These are phyloP conservation scores for Rhypophila decipiens DNA, from an alignment of 495 filamentous ascomycete genomes.

Conservation along the genomic window DNA sequence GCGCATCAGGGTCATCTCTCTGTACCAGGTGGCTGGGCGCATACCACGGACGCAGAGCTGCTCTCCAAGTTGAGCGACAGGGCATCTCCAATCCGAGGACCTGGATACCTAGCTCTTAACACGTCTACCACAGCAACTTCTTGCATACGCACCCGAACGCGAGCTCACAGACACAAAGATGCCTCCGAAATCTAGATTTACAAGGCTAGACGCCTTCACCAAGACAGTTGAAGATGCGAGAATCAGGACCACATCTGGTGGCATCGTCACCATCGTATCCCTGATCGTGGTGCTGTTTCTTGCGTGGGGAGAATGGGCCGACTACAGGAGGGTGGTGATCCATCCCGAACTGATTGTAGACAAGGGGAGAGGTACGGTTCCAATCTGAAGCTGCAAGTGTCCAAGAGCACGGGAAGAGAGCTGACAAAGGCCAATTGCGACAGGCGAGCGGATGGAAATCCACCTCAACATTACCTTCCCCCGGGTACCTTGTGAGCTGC, in stretches of 20 bases:
- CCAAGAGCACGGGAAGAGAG: neutral
- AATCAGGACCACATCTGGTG: constrained; percentile 93
- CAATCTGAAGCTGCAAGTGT: neutral
- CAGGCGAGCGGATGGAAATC: constrained; percentile 96
- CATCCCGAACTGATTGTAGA: constrained; percentile 92
- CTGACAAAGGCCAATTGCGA: neutral
- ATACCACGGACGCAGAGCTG: too few species aligned
- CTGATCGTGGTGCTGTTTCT: constrained; percentile 81
- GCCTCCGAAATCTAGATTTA: constrained; percentile 77
- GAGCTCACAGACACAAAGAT: constrained; percentile 33
- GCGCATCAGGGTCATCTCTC: too few species aligned
- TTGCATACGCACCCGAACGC: too few species aligned
- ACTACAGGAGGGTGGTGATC: constrained; percentile 81
- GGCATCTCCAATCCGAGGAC: too few species aligned
- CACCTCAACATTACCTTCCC: constrained; percentile 98
- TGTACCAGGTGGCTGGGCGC: too few species aligned
- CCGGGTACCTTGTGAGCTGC: constrained; percentile 83
- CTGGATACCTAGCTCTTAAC: too few species aligned
- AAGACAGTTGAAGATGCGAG: constrained; percentile 98
- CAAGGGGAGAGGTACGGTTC: constrained; percentile 76
- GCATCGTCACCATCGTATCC: constrained; percentile 87
- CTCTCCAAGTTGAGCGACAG: too few species aligned
- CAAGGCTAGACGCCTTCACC: constrained; percentile 93
- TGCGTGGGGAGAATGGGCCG: constrained; percentile 90
- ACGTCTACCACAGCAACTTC: too few species aligned